These are phyloP conservation scores for Alternaria viburni DNA, from an alignment of 2,329 filamentous ascomycete genomes.

Conservation along the genomic window DNA sequence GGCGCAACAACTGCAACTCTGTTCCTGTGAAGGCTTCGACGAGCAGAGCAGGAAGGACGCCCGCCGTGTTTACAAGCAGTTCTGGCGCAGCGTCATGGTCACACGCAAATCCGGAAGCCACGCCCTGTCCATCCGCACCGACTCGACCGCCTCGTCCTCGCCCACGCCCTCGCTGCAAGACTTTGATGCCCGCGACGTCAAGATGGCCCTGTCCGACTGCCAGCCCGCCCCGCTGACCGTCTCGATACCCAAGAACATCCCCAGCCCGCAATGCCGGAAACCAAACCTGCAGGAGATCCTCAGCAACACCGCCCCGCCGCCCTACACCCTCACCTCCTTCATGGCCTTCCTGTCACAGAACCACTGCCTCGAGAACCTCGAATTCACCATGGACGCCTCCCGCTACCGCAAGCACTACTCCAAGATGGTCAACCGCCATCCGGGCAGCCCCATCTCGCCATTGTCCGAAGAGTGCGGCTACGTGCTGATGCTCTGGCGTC, in stretches of 20 bases:
- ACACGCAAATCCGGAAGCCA: slow-evolving; percentile 38
- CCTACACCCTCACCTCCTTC: slow-evolving; percentile 90
- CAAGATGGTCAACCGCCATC: slow-evolving; percentile 60
- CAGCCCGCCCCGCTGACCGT: slow-evolving; percentile 56
- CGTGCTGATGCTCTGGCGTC: slow-evolving; percentile 82
- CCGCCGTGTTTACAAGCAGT: slow-evolving; percentile 45
- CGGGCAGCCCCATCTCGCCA: slow-evolving; percentile 56
- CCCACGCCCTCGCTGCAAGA: slow-evolving; percentile 40
- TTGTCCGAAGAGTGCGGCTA: slow-evolving; percentile 68
- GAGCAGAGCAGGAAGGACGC: slow-evolving; percentile 41
- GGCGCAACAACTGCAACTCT: slow-evolving; percentile 45
- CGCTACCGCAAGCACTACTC: slow-evolving; percentile 76
- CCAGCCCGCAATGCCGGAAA: slow-evolving; percentile 61
- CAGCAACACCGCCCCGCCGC: slow-evolving; percentile 80
- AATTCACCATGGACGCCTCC: slow-evolving; percentile 94
- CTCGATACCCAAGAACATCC: slow-evolving; percentile 52
- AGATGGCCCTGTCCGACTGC: slow-evolving; percentile 57
- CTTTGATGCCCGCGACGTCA: slow-evolving; percentile 55
- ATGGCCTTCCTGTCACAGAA: slow-evolving; percentile 97
- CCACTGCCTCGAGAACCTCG: slow-evolving; percentile 93
- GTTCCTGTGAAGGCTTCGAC: slow-evolving; percentile 43
- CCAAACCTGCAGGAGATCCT: slow-evolving; percentile 88
- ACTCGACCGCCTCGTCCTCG: slow-evolving; percentile 42
- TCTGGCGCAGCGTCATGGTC: slow-evolving; percentile 49
- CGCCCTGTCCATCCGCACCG: slow-evolving; percentile 40